These are phyloP conservation scores for Massariosphaeria phaeospora DNA, from an alignment of 495 filamentous ascomycete species.

Conservation along the genomic window DNA sequence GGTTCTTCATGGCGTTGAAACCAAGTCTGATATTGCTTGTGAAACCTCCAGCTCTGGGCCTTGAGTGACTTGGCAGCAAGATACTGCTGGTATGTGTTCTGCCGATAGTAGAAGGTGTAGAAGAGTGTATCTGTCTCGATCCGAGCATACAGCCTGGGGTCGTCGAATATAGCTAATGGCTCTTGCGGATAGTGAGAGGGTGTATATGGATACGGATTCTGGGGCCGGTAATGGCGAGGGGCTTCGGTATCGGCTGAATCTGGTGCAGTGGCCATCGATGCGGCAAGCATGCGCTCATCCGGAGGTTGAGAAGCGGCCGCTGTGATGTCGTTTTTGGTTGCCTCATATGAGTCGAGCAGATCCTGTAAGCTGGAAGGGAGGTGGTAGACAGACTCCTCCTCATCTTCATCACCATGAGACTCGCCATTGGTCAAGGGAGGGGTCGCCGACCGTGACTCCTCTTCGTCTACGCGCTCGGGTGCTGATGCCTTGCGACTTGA, in stretches of 20 bases:
- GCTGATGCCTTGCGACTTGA: slow-evolving; percentile 18
- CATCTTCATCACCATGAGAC: slow-evolving; percentile 40
- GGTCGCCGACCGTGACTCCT: slow-evolving; percentile 30
- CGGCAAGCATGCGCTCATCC: slow-evolving; percentile 59
- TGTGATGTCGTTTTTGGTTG: slow-evolving; percentile 54
- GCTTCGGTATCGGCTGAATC: slow-evolving; percentile 73
- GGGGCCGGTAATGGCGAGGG: slow-evolving; percentile 76
- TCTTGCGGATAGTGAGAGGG: slow-evolving; percentile 87
- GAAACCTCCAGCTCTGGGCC: slow-evolving; percentile 95
- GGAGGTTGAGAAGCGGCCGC: slow-evolving; percentile 30
- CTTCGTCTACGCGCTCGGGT: slow-evolving; percentile 22
- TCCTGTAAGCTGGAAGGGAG: slow-evolving; percentile 88
- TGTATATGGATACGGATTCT: slow-evolving; percentile 65
- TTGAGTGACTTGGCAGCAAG: slow-evolving; percentile 94
- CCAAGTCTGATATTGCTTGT: slow-evolving; percentile 99
- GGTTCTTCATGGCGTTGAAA: slow-evolving; percentile 98
- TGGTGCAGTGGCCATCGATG: slow-evolving; percentile 66
- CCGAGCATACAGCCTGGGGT: slow-evolving; percentile 76
- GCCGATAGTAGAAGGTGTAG: slow-evolving; percentile 98
- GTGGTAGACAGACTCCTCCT: slow-evolving; percentile 84
- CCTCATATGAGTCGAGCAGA: slow-evolving; percentile 82
- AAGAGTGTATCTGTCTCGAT: slow-evolving; percentile 97
- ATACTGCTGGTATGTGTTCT: slow-evolving; percentile 92
- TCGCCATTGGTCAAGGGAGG: slow-evolving; percentile 53
- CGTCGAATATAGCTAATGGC: slow-evolving; percentile 81